Percentiles rank a stretch among this genome's conserved stretches.
Conservation (phyloP, 169 alveolate genomes). For the Theileria parva region DNA sequence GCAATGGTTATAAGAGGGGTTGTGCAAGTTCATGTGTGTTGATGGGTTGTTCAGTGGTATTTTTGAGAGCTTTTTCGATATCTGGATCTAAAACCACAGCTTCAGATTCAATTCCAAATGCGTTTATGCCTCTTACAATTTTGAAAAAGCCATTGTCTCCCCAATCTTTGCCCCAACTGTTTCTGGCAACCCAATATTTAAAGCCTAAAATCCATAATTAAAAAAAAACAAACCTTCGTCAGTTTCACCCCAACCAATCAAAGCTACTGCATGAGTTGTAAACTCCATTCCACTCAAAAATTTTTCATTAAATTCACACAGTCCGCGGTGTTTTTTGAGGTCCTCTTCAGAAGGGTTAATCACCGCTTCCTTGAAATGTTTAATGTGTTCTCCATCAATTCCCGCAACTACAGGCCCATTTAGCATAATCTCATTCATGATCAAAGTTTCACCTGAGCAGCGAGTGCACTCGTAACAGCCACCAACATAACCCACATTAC, state of each 20-base stretch:
- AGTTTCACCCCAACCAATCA: constrained; percentile 89
- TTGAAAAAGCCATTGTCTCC: constrained; percentile 78
- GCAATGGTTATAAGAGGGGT: constrained; percentile 31
- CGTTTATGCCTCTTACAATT: constrained; percentile 71
- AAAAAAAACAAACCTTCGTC: constrained; percentile 14
- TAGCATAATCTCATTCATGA: constrained; percentile 77
- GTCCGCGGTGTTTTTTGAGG: constrained; percentile 24
- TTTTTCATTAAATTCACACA: constrained; percentile 42
- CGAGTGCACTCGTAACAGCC: constrained; percentile 84
- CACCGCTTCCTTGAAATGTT: constrained; percentile 56
- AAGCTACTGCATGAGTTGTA: constrained; percentile 85
- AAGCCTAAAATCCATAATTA: background rate
- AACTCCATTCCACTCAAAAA: constrained; percentile 84
- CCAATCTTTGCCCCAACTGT: constrained; percentile 79
- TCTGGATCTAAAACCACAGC: constrained; percentile 86
- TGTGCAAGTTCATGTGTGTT: background rate
- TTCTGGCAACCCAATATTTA: constrained; percentile 27
- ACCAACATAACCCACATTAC: constrained; percentile 78
- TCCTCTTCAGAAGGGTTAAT: constrained; percentile 32
- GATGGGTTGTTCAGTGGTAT: constrained; percentile 8
- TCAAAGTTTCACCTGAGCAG: constrained; percentile 70
- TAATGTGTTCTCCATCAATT: constrained; percentile 76
- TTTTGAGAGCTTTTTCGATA: constrained; percentile 22
- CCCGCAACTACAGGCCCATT: constrained; percentile 86
- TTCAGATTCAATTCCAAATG: constrained; percentile 84